Evolutionary conservation across 2,329 filamentous ascomycete species (phyloP), one percentile per base, ranked within the genome.

Genomic region (Cryphonectria japonica): DNA sequence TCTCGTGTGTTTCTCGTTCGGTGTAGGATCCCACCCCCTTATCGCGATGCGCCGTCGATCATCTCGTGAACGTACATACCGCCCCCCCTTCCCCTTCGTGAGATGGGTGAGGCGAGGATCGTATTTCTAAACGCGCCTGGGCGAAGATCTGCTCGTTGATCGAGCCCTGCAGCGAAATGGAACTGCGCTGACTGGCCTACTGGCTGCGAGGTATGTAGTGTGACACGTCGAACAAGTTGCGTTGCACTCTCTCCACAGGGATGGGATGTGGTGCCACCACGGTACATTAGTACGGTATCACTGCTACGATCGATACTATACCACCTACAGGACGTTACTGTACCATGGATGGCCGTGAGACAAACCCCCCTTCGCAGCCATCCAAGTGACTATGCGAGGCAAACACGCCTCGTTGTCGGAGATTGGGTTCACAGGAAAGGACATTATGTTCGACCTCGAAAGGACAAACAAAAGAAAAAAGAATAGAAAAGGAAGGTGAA

Each of bases 31-130:
- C 13, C 26, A 59, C 54, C 54, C 54, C 54, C 54, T 59, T 59
- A 59, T 59, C 54, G 54, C 54, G 26, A 32, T 59, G 54, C 29
- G 29, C 54, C 14, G 54, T 19, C 54, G 54, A 59, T 59, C 54
- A 32, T 16, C 54, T 59, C 54, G 54, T 59, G 54, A 59, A 32
- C 29, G 26, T 14, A 11, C 54, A 32, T 39, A 39, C 37, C 5
- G 6, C 46, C 46, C 46, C 22, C 8, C 19, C 22, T 34, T 6
- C 46, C 22, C 46, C 37, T 39, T 39, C 8, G 46, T 50, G 16
- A 46, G 2, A n/a, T 50, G 46, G 46, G 5, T 50, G 46, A n/a
- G 46, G 46, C 4, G 26, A 32, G 54, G 54, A 16, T 59, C 54
- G 26, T 29, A 59, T 59, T 59, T 6, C 2, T 32, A 5, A n/a